Percentiles rank a stretch among this genome's conserved stretches.
Evolutionary conservation across 345 rosid species (phyloP).

Genomic region (Aegle marmelos): DNA sequence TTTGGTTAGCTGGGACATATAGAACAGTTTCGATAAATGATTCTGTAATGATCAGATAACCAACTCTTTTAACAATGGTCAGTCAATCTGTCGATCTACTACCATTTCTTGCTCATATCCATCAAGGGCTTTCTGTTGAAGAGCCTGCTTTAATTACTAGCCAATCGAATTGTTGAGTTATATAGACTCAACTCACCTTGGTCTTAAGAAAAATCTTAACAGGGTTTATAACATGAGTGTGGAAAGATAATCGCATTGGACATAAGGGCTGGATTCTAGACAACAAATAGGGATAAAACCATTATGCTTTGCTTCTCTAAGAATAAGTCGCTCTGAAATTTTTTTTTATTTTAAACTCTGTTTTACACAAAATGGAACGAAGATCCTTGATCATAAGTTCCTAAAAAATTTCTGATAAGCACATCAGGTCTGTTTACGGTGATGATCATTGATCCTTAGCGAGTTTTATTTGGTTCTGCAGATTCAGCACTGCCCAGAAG

Average conservation of each 20-base stretch:
- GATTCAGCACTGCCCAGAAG: conserved; percentile 94
- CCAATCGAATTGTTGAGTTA: neutral
- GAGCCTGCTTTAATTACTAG: neutral
- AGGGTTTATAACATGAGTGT: neutral
- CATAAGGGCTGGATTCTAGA: neutral
- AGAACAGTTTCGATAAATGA: neutral
- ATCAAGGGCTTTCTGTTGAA: neutral
- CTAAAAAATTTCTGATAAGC: neutral
- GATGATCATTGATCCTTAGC: neutral
- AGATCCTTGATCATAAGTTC: neutral
- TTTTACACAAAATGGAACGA: neutral
- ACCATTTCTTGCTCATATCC: neutral
- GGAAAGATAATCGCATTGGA: neutral
- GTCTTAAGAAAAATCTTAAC: neutral
- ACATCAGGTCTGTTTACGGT: neutral
- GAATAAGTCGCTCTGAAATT: neutral
- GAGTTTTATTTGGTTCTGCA: conserved; percentile 37
- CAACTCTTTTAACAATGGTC: neutral
- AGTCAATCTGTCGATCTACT: neutral
- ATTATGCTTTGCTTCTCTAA: neutral
- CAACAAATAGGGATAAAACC: neutral
- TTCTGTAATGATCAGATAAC: neutral
- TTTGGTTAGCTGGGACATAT: neutral
- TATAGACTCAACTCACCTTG: neutral
- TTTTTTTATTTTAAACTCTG: neutral